A percentile compares a stretch with the other conserved stretches of the same genome.
Evolutionary conservation across 176 grass and related monocot genomes (phyloP).

Genomic region (Chrysopogon serrulatus): DNA sequence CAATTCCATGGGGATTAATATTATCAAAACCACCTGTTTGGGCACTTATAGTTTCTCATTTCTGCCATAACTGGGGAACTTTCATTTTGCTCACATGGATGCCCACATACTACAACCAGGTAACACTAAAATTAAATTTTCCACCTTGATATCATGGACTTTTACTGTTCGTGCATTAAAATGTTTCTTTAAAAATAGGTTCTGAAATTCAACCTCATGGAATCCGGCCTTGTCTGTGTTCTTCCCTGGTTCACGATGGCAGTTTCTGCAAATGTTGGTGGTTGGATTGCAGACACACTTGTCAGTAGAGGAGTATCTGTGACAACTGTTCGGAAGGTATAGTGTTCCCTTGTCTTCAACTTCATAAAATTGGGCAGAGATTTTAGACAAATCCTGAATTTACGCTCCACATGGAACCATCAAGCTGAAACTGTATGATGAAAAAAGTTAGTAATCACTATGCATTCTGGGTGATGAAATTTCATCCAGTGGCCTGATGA

Average conservation of each 20-base stretch:
- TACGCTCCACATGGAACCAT: not conserved
- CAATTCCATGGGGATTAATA: constrained; percentile 88
- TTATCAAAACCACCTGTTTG: constrained; percentile 90
- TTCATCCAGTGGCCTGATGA: not conserved
- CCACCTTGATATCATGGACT: not conserved
- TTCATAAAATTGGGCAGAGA: not conserved
- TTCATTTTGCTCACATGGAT: constrained; percentile 99
- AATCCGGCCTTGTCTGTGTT: constrained; percentile 85
- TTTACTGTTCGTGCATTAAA: not conserved
- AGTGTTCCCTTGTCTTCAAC: not conserved
- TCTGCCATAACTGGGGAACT: constrained; percentile 98
- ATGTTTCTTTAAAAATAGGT: constrained; percentile 55
- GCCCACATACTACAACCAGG: constrained; percentile 99
- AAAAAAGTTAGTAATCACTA: not conserved
- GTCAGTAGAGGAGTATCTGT: constrained; percentile 92
- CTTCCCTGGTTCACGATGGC: constrained; percentile 97
- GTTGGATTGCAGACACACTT: constrained; percentile 98
- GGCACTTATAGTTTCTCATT: constrained; percentile 94
- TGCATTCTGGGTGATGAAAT: not conserved
- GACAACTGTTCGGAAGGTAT: constrained; percentile 89
- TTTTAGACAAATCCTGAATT: not conserved
- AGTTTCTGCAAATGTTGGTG: constrained; percentile 91
- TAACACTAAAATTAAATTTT: constrained; percentile 31
- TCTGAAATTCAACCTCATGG: constrained; percentile 94
- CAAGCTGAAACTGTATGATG: not conserved